Conservation (phyloP, 257 asterid species). For the Pogostemon cablin region DNA sequence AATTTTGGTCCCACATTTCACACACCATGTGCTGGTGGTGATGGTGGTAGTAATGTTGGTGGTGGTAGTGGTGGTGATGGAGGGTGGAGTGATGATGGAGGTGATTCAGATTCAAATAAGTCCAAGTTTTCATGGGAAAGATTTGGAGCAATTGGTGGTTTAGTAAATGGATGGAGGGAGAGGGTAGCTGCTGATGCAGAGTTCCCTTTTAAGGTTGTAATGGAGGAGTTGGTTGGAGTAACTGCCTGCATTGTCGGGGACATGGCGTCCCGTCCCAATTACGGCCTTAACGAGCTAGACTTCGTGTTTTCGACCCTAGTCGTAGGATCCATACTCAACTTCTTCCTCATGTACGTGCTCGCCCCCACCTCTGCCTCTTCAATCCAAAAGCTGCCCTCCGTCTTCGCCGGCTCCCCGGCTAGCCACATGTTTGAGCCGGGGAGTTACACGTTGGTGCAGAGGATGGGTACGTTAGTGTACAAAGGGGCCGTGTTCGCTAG, state of each 20-base stretch:
- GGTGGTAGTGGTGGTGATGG: constrained; percentile 36
- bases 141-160: constrained; percentile 72
- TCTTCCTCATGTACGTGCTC: constrained; percentile 74
- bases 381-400: constrained; percentile 50
- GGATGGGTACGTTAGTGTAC: constrained; percentile 69
- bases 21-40: constrained; percentile 31
- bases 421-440: constrained; percentile 93
- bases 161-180: constrained; percentile 73
- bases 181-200: constrained; percentile 82
- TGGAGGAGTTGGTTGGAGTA: constrained; percentile 88
- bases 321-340: constrained; percentile 70
- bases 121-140: constrained; percentile 39
- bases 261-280: constrained; percentile 87
- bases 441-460: constrained; percentile 43
- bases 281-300: constrained; percentile 86
- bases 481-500: constrained; percentile 78
- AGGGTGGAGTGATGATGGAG: constrained; percentile 44
- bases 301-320: constrained; percentile 82
- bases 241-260: constrained; percentile 76
- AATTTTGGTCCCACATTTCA: constrained; percentile 8
- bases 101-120: constrained; percentile 32
- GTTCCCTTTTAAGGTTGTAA: constrained; percentile 79
- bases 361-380: constrained; percentile 66
- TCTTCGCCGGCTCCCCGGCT: constrained; percentile 64
- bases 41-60: constrained; percentile 37